Base-by-base conservation (phyloP, 164 flowering plant species). In the Houttuynia cordata region DNA sequence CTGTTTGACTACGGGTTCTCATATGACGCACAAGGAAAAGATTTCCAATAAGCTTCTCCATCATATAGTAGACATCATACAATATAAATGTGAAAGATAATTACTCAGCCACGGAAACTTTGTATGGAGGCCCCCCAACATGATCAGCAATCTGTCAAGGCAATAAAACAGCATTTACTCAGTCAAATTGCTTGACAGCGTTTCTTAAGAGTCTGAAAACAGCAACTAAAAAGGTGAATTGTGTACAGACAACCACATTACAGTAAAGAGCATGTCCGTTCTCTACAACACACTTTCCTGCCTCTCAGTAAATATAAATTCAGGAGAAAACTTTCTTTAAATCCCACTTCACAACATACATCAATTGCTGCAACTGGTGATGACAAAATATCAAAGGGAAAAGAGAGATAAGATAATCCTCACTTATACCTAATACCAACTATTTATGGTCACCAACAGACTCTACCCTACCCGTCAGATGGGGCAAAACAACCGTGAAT, bases 91-190 rank as follows among this genome's bases (percentile, higher is more conserved):
- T 17, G 45, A 18, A 45, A 59, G 63, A 69, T 55, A 67, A 60
- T 75, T 83, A 89, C 97, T 79, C 85, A 1, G 83, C 58, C 59
- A 83, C 71, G 20, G 94, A 78, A 69, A 76, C 86, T 80, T 68
- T 80, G 58, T 79, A 86, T 17, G 97, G 94, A 14, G 97, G 94
- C 57, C 88, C 91, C 62, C 86, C 94, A 58, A 66, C 67, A 62
- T 77, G 89, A 72, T 85, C 85, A 53, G 67, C 60, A 17, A 82
- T 70, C 94, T 89, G 89, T 69, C 68, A 73, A 45, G 49, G 12
- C 3, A 42, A 45, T 1, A 45, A 10, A 45, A 12, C 17, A 45
- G 49, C 52, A 54, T 61, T 30, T 47, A 55, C 17, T 23, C 22
- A 63, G 4, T 41, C 20, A 19, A 50, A 45, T 24, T 57, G 20